Evolutionary conservation across 345 rosid genomes (phyloP).

Genomic region (Citrus mangshanensis): DNA sequence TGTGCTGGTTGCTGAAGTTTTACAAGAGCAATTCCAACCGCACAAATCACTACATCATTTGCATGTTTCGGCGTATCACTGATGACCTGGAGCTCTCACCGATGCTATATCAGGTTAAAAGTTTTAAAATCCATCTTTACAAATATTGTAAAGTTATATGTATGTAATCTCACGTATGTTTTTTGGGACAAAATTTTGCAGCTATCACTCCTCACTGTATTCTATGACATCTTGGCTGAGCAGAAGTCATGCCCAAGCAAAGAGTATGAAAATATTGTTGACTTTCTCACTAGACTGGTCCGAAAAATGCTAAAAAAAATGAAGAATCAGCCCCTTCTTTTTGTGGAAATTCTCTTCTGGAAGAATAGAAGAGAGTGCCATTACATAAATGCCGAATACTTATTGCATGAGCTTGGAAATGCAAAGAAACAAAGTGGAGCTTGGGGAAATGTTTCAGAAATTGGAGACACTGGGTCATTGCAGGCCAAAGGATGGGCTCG

Average conservation of each 20-base stretch:
- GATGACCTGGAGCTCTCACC: no score
- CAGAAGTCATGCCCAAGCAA: constrained; percentile 64
- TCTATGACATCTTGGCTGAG: constrained; percentile 74
- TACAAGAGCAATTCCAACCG: no score
- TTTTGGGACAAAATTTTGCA: no score
- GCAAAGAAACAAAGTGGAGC: constrained; percentile 51
- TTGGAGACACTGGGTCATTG: constrained; percentile 44
- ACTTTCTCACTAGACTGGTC: constrained; percentile 61
- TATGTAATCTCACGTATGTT: no score
- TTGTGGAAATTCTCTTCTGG: constrained; percentile 89
- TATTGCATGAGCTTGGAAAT: constrained; percentile 75
- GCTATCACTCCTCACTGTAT: constrained; percentile 74
- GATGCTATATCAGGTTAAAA: no score
- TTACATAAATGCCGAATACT: constrained; percentile 75
- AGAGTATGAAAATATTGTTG: constrained; percentile 54
- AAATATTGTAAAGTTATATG: no score
- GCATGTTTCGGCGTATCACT: no score
- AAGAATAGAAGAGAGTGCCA: constrained; percentile 88
- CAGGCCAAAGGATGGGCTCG: constrained; percentile 50
- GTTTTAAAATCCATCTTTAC: no score
- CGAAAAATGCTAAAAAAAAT: constrained; percentile 74
- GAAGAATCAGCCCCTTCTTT: constrained; percentile 92
- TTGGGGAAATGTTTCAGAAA: constrained; percentile 30
- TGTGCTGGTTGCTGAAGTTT: no score
- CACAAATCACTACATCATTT: no score